These are phyloP conservation scores for Neofusicoccum umdonicola DNA, from an alignment of 2,329 filamentous ascomycete species.

Conservation along the genomic window DNA sequence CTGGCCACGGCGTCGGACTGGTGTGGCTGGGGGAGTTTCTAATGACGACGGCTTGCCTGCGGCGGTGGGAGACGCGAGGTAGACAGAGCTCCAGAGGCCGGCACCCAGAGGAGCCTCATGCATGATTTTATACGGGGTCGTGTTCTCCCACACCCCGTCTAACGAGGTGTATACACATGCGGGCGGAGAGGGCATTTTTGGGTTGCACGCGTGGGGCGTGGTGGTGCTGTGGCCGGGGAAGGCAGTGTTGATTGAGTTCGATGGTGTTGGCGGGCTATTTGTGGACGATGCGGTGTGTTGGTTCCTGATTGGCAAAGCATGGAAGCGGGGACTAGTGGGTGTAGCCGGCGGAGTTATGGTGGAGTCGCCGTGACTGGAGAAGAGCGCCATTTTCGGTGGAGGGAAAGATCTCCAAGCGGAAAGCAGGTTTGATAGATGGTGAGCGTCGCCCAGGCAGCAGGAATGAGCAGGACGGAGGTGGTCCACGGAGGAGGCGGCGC, in stretches of 20 bases:
- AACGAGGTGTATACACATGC: background rate
- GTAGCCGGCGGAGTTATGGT: conserved; percentile 17
- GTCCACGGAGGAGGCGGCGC: background rate
- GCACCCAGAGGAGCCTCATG: conserved; percentile 30
- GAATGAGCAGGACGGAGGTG: background rate
- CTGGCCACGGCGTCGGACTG: background rate
- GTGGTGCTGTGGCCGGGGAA: background rate
- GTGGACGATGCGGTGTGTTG: background rate
- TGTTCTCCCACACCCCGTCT: conserved; percentile 12
- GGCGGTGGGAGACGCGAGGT: conserved; percentile 26
- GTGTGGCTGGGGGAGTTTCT: conserved; percentile 15
- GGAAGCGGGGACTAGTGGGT: conserved; percentile 6
- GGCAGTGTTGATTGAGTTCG: background rate
- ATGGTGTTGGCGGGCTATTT: background rate
- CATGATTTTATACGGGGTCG: conserved; percentile 18
- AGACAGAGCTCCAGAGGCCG: conserved; percentile 39
- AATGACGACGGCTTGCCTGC: background rate
- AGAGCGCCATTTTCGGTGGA: conserved; percentile 3
- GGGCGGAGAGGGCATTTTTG: background rate
- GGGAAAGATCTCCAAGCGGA: background rate
- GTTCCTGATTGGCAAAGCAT: conserved; percentile 2
- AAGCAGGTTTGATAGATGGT: background rate
- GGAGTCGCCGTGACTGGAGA: background rate
- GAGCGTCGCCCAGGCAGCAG: background rate
- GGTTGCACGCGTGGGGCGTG: background rate